Percentiles rank a stretch among this genome's conserved stretches.
Conservation (phyloP, 345 rosid genomes). For the Iberis pinnata region DNA sequence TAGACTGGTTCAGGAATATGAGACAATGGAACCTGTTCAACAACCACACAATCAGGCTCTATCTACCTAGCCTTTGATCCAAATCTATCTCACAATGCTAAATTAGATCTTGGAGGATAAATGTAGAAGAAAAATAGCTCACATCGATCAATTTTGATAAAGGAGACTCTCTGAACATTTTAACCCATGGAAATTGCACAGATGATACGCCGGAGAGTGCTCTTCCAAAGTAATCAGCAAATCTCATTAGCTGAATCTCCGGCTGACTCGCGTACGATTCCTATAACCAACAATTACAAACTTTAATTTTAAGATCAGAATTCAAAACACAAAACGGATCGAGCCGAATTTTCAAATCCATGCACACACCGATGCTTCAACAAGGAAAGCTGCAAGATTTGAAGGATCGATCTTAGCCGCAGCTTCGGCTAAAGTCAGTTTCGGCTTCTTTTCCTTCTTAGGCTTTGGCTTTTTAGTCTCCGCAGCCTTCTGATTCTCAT, state of each 20-base stretch:
- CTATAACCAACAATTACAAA: constrained; percentile 22
- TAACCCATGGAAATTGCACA: constrained; percentile 61
- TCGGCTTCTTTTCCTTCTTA: constrained; percentile 67
- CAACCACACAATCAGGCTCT: not conserved
- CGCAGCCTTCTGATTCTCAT: constrained; percentile 29
- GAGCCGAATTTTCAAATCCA: constrained; percentile 1
- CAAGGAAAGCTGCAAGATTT: constrained; percentile 48
- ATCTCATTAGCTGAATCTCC: constrained; percentile 58
- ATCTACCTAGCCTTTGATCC: not conserved
- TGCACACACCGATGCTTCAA: constrained; percentile 37
- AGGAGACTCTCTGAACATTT: constrained; percentile 48
- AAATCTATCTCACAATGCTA: constrained; percentile 8
- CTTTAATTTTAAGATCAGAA: constrained; percentile 2
- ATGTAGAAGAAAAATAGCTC: constrained; percentile 9
- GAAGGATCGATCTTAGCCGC: constrained; percentile 50
- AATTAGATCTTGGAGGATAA: too few relatives aligned
- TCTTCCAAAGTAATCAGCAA: constrained; percentile 64
- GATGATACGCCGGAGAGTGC: constrained; percentile 46
- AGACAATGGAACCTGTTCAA: constrained; percentile 50
- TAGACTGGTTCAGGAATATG: constrained; percentile 57
- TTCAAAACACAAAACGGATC: constrained; percentile 15
- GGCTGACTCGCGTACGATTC: constrained; percentile 42
- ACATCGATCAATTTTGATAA: constrained; percentile 51
- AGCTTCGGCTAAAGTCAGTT: constrained; percentile 57
- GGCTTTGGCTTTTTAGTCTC: constrained; percentile 39